These are phyloP conservation scores for Neurospora discreta DNA, from an alignment of 495 filamentous ascomycete species.

Conservation along the genomic window DNA sequence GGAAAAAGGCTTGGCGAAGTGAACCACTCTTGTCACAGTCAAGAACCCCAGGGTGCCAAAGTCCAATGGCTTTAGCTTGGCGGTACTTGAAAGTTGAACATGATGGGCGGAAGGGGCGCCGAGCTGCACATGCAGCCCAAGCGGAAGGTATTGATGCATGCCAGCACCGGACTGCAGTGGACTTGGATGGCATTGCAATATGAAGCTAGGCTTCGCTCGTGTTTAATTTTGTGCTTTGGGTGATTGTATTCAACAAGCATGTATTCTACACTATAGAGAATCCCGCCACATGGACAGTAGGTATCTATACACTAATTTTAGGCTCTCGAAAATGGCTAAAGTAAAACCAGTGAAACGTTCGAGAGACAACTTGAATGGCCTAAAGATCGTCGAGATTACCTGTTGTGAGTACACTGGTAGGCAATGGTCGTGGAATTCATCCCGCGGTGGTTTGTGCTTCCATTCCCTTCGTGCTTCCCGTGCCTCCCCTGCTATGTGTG, in stretches of 20 bases:
- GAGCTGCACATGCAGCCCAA: background rate
- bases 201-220: background rate
- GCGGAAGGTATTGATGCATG: background rate
- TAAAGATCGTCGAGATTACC: background rate
- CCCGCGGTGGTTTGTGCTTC: background rate
- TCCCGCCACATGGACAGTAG: background rate
- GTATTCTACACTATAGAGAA: background rate
- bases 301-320: background rate
- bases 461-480: background rate
- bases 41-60: background rate
- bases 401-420: background rate
- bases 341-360: background rate
- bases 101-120: background rate
- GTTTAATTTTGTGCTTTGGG: background rate
- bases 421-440: background rate
- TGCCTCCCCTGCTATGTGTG: background rate
- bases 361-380: background rate
- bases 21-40: background rate
- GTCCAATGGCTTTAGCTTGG: background rate
- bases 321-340: background rate
- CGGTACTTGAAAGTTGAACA: background rate
- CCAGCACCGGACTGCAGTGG: background rate
- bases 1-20: background rate
- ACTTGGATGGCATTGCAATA: background rate
- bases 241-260: background rate